Conservation (phyloP, 1,284 basidiomycete genomes). For the Filobasidium uniguttulatum region DNA sequence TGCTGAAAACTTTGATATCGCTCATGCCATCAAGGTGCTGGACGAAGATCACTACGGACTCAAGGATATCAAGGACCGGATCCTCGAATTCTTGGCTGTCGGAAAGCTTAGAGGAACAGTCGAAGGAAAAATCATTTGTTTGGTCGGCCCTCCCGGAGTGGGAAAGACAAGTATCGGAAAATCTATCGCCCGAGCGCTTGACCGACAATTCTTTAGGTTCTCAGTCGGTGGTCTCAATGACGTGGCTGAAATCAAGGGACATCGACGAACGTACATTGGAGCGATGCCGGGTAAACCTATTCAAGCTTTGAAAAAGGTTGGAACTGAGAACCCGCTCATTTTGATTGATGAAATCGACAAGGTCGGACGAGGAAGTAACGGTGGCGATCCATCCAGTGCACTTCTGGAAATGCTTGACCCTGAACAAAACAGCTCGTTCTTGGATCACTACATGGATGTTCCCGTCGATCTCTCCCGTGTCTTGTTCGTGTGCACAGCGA, state of each 20-base stretch:
- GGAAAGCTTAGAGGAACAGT: constrained; percentile 92
- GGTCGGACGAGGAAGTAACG: constrained; percentile 79
- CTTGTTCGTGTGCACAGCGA: constrained; percentile 91
- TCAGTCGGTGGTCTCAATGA: constrained; percentile 93
- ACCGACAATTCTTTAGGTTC: constrained; percentile 45
- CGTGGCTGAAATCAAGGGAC: constrained; percentile 98
- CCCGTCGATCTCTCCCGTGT: constrained; percentile 93
- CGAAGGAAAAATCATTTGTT: constrained; percentile 95
- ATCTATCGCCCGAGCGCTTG: constrained; percentile 43
- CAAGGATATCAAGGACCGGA: constrained; percentile 90
- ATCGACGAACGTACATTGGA: constrained; percentile 89
- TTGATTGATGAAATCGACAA: constrained; percentile 99
- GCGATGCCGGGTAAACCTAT: constrained; percentile 97
- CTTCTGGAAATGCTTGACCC: constrained; percentile 96
- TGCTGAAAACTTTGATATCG: constrained; percentile 81
- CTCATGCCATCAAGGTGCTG: constrained; percentile 68
- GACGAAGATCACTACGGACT: constrained; percentile 96
- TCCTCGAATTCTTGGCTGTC: constrained; percentile 94
- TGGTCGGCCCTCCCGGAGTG: constrained; percentile 93
- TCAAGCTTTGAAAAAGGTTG: constrained; percentile 90
- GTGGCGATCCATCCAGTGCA: constrained; percentile 90
- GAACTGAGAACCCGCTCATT: constrained; percentile 91
- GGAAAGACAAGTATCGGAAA: constrained; percentile 92
- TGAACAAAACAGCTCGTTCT: constrained; percentile 90
- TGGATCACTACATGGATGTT: constrained; percentile 97